Conservation (phyloP, 1,284 basidiomycete species). For the Cryptococcus maquisensis region DNA sequence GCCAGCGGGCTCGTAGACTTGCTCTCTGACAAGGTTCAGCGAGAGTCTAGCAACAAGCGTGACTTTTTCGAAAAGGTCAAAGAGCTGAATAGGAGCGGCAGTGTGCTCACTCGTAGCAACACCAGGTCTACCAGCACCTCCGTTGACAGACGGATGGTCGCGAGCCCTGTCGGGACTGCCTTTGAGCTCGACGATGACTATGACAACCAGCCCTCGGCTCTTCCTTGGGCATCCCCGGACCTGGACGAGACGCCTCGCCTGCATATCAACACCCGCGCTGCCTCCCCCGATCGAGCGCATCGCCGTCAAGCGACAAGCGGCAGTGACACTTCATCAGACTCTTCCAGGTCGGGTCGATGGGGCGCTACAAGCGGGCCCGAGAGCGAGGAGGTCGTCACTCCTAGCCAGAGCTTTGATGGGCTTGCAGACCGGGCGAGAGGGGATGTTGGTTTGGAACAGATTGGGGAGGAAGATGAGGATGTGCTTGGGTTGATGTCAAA, state of each 20-base stretch:
- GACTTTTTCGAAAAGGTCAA: conserved; percentile 56
- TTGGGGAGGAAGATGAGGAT: conserved; percentile 40
- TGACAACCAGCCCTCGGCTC: conserved; percentile 28
- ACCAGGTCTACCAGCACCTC: conserved; percentile 14
- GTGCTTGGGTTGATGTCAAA: conserved; percentile 21
- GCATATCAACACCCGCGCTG: neutral
- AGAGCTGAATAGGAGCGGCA: conserved; percentile 23
- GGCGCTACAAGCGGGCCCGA: conserved; percentile 24
- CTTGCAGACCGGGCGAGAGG: conserved; percentile 23
- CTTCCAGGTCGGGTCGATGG: conserved; percentile 20
- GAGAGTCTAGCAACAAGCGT: conserved; percentile 10
- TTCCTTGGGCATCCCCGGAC: conserved; percentile 38
- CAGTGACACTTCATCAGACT: conserved; percentile 35
- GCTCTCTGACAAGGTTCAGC: conserved; percentile 11
- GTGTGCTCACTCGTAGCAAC: conserved; percentile 8
- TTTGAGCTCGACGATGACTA: conserved; percentile 20
- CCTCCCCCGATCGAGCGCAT: conserved; percentile 6
- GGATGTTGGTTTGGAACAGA: conserved; percentile 26
- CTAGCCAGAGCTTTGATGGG: conserved; percentile 44
- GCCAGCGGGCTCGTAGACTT: conserved; percentile 8
- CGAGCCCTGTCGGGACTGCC: conserved; percentile 20
- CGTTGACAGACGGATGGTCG: neutral
- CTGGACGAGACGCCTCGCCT: conserved; percentile 18
- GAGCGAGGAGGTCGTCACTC: conserved; percentile 43
- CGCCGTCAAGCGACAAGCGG: conserved; percentile 28